Percentiles rank a stretch among this genome's conserved stretches.
phyloP scores from a whole-genome alignment of 768 basidiomycete genomes.

The Agrocybe praecox region DNA sequence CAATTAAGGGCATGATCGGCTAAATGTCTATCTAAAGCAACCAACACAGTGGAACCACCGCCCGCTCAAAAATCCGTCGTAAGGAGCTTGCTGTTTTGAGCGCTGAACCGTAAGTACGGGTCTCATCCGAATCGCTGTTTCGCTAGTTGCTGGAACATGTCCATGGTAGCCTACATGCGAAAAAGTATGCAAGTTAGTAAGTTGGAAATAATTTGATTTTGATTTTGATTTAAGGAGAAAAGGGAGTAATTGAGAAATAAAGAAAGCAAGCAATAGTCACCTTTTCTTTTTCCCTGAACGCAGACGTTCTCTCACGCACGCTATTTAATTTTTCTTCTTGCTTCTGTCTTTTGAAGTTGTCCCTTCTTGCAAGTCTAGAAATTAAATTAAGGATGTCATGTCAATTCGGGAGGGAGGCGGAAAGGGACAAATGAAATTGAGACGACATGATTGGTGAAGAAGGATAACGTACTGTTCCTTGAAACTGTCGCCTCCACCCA shows the following conservation, averaged over 20 bases:
- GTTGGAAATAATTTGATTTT: neutral
- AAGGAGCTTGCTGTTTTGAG: neutral
- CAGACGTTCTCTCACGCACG: conserved; percentile 61
- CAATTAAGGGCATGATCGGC: neutral
- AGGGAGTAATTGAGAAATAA: conserved; percentile 1
- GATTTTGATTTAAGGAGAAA: neutral
- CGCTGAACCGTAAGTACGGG: neutral
- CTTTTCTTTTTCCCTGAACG: conserved; percentile 78
- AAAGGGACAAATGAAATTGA: conserved; percentile 4
- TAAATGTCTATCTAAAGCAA: neutral
- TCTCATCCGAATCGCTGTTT: conserved; percentile 80
- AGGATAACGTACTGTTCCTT: conserved; percentile 60
- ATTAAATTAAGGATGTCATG: neutral
- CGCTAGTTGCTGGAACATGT: conserved; percentile 94
- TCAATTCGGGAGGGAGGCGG: conserved; percentile 1
- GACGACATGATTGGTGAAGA: conserved; percentile 6
- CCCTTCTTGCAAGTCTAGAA: conserved; percentile 62
- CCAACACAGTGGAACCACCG: neutral
- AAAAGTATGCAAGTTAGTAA: neutral
- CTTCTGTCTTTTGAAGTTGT: conserved; percentile 69
- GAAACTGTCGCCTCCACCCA: conserved; percentile 87
- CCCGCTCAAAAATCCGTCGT: neutral
- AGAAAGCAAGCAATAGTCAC: conserved; percentile 18
- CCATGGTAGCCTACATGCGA: conserved; percentile 74
- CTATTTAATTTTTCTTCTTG: conserved; percentile 53